Conservation (phyloP, 2,329 filamentous ascomycete species). For the Pseudogymnoascus sp. region DNA sequence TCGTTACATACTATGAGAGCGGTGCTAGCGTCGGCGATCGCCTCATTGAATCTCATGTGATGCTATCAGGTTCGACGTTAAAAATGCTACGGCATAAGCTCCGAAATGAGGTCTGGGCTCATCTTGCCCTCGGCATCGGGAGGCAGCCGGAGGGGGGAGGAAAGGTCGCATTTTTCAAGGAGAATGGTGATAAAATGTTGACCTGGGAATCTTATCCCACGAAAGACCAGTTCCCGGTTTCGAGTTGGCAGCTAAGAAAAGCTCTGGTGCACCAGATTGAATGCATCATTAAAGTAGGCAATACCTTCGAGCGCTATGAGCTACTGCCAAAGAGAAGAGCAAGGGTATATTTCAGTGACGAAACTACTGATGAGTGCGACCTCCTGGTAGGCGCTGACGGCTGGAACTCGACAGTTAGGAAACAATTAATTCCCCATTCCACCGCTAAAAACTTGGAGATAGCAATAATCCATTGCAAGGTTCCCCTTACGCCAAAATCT, state of each 20-base stretch:
- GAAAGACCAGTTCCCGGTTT: slow-evolving; percentile 21
- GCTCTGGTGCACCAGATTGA: slow-evolving; percentile 20
- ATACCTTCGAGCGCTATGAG: slow-evolving; percentile 11
- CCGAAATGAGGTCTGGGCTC: slow-evolving; percentile 18
- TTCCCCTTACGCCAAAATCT: slow-evolving; percentile 22
- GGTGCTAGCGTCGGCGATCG: slow-evolving; percentile 15
- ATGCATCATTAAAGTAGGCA: slow-evolving; percentile 13
- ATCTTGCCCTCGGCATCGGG: slow-evolving; percentile 18
- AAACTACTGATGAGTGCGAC: background rate
- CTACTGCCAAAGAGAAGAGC: background rate
- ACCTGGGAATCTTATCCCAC: slow-evolving; percentile 20
- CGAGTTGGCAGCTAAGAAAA: slow-evolving; percentile 21
- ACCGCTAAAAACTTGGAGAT: slow-evolving; percentile 17
- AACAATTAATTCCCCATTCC: slow-evolving; percentile 20
- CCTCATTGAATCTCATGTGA: slow-evolving; percentile 22
- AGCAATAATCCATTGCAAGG: slow-evolving; percentile 26
- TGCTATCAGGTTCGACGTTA: slow-evolving; percentile 22
- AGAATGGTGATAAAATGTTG: slow-evolving; percentile 20
- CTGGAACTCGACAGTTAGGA: slow-evolving; percentile 79
- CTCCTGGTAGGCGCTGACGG: slow-evolving; percentile 85
- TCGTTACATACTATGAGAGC: slow-evolving; percentile 22
- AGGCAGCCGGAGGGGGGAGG: slow-evolving; percentile 20
- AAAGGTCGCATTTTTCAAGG: slow-evolving; percentile 22
- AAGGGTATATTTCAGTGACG: slow-evolving; percentile 8
- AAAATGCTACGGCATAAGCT: slow-evolving; percentile 21